These are phyloP conservation scores for Citrus maxima DNA, from an alignment of 345 rosid genomes.

Conservation along the genomic window DNA sequence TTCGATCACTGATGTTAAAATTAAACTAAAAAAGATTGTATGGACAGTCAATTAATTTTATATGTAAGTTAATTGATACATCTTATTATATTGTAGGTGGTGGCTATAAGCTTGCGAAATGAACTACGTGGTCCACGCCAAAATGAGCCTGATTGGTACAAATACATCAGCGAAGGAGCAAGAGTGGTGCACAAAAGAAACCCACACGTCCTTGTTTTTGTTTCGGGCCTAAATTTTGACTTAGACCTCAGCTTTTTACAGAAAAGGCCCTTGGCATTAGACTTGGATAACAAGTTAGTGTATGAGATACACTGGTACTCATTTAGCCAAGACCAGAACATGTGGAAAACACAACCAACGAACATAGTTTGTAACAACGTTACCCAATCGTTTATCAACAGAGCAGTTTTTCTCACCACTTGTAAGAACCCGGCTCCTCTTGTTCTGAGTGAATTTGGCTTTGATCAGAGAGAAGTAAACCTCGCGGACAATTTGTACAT, in stretches of 20 bases:
- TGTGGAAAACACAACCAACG: conserved; percentile 30
- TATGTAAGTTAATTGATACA: no score
- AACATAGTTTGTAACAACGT: conserved; percentile 30
- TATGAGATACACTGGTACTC: conserved; percentile 43
- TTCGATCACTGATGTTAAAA: neutral
- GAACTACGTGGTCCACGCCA: conserved; percentile 45
- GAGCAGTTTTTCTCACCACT: neutral
- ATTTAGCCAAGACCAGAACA: conserved; percentile 16
- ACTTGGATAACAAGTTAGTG: conserved; percentile 28
- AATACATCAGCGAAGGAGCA: conserved; percentile 26
- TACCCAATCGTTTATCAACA: neutral
- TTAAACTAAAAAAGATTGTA: no score
- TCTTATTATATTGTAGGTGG: conserved; percentile 5
- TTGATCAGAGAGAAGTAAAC: conserved; percentile 22
- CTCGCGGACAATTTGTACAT: conserved; percentile 32
- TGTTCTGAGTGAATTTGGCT: conserved; percentile 43
- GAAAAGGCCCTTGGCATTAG: conserved; percentile 15
- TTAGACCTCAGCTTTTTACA: conserved; percentile 27
- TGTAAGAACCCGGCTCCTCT: conserved; percentile 23
- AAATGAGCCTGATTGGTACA: conserved; percentile 39
- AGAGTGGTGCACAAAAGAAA: conserved; percentile 37
- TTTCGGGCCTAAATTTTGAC: conserved; percentile 41
- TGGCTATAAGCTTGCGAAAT: conserved; percentile 43
- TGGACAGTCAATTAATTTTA: no score
- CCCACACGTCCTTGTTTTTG: conserved; percentile 34